Conservation (phyloP, 2,329 filamentous ascomycete genomes). For the Bipolaris zeicola region DNA sequence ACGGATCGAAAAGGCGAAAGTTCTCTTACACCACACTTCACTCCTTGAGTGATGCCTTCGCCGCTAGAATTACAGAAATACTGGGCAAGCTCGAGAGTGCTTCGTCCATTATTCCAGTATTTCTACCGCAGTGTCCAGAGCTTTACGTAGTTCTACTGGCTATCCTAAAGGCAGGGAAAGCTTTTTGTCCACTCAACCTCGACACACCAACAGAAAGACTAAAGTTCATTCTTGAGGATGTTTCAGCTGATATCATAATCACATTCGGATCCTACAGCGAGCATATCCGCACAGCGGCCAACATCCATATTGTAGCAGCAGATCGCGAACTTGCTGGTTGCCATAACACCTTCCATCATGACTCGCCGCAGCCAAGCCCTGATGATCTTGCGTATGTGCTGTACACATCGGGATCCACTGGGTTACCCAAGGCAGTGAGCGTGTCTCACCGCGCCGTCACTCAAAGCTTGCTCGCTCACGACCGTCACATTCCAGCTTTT, state of each 20-base stretch:
- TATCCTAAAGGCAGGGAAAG: slow-evolving; percentile 78
- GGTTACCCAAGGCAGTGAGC: slow-evolving; percentile 83
- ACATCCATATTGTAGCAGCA: slow-evolving; percentile 49
- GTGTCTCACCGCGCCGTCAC: slow-evolving; percentile 80
- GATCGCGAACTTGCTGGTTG: slow-evolving; percentile 45
- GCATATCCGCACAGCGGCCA: slow-evolving; percentile 45
- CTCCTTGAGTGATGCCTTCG: slow-evolving; percentile 60
- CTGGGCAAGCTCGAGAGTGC: slow-evolving; percentile 37
- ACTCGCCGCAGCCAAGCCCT: slow-evolving; percentile 22
- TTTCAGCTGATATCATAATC: slow-evolving; percentile 71
- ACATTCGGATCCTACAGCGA: slow-evolving; percentile 60
- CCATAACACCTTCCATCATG: slow-evolving; percentile 23
- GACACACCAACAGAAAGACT: slow-evolving; percentile 79
- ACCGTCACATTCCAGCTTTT: slow-evolving; percentile 76
- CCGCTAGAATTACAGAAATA: slow-evolving; percentile 43
- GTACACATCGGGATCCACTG: slow-evolving; percentile 92
- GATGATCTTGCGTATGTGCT: slow-evolving; percentile 78
- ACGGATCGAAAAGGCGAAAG: slow-evolving; percentile 52
- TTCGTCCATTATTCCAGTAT: slow-evolving; percentile 68
- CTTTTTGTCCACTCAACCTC: slow-evolving; percentile 82
- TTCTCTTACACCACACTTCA: slow-evolving; percentile 71
- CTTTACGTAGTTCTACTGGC: slow-evolving; percentile 80
- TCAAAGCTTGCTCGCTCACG: slow-evolving; percentile 81
- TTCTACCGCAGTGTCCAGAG: slow-evolving; percentile 76
- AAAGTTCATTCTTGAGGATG: slow-evolving; percentile 79